Evolutionary conservation across 345 rosid species (phyloP).

Genomic region (Pistacia atlantica): DNA sequence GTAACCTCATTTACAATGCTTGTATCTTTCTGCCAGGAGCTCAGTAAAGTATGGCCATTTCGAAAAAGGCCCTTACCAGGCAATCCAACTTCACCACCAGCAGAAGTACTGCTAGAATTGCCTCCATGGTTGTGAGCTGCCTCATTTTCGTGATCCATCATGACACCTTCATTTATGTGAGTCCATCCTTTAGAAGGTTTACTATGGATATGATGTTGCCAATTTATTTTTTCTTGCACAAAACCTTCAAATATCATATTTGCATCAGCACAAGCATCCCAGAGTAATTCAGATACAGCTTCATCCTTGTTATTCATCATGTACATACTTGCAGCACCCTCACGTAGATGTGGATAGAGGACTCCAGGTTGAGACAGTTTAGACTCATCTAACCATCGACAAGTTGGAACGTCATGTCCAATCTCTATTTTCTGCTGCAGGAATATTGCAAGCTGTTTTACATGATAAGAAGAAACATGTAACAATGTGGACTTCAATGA

Average conservation of each 20-base stretch:
- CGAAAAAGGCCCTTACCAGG: conserved; percentile 35
- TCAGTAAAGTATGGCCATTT: conserved; percentile 41
- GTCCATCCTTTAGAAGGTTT: conserved; percentile 58
- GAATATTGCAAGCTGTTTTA: conserved; percentile 51
- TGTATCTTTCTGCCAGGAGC: conserved; percentile 58
- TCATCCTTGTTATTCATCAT: conserved; percentile 38
- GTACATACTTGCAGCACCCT: conserved; percentile 34
- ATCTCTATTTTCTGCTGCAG: conserved; percentile 57
- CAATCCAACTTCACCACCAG: conserved; percentile 38
- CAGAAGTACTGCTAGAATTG: conserved; percentile 31
- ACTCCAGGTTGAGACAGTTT: conserved; percentile 41
- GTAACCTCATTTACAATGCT: conserved; percentile 40
- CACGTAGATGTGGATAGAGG: conserved; percentile 31
- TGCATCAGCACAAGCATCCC: conserved; percentile 72
- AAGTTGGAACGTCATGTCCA: conserved; percentile 50
- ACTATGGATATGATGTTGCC: conserved; percentile 40
- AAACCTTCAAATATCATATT: conserved; percentile 60
- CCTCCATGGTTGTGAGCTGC: conserved; percentile 38
- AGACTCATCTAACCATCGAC: conserved; percentile 64
- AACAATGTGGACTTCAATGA: conserved; percentile 43
- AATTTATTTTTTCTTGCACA: conserved; percentile 54
- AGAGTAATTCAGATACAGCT: conserved; percentile 45
- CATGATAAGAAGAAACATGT: conserved; percentile 72
- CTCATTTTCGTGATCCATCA: conserved; percentile 34
- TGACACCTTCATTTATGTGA: conserved; percentile 43